Base-by-base conservation (phyloP, 1,139 yeast genomes). In the Casaregolazyma lundiana region DNA sequence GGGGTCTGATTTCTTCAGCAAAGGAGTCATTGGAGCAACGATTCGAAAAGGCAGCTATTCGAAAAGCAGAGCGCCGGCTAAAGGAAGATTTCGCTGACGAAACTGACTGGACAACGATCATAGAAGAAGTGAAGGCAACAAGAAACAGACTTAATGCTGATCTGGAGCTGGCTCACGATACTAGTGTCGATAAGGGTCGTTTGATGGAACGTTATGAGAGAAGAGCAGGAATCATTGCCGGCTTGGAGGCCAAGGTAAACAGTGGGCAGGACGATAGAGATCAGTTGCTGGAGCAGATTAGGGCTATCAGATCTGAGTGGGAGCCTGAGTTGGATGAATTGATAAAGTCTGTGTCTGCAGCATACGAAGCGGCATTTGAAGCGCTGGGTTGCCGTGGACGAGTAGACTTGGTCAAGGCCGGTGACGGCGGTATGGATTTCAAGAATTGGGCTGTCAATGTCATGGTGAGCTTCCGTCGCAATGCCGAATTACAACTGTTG, bases 351-450 rank as follows among this genome's bases (percentile, higher is more conserved):
- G 81, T 86, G 1, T 81, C 90, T 3, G 54, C 60, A 4, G 79
- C 81, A 44, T 92, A 89, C 63, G 70, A 84, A 18, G 69, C 70
- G 29, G 75, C 86, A 45, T 87, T 92, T 64, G 69, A 73, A 6
- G 72, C 78, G 17, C 90, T 90, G 38, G 96, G 95, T 0, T 84
- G 94, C 63, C 87, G 81, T 37, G 98, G 99, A 9, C 78, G 78
- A 55, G 89, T 94, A 1, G 74, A 73, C 46, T 61, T 89, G 21
- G 73, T 73, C 19, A 77, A 76, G 41, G 73, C 72, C 44, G 72
- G 71, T 1, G 76, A 72, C 11, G 36, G 36, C 36, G 56, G 49
- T 4, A 42, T 43, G 34, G 68, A 77, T 43, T 88, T 72, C 59
- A 72, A 76, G 24, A 81, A 88, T 44, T 94, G 98, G 97, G 78